These are phyloP conservation scores for Dendrothele bispora DNA, from an alignment of 768 basidiomycete genomes.

Conservation along the genomic window DNA sequence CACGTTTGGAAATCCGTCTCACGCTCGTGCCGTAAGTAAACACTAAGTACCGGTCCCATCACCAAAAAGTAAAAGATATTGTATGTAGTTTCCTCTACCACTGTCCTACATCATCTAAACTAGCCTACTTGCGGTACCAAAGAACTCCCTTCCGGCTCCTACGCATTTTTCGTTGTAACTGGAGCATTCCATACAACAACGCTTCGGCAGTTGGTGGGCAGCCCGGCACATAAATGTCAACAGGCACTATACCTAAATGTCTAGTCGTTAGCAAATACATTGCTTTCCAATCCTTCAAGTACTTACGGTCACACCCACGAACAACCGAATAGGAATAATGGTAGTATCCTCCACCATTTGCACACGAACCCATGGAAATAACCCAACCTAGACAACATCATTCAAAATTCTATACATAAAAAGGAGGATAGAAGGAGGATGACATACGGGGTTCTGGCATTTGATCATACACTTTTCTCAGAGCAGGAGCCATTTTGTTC, in stretches of 20 bases:
- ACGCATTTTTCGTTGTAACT: slow-evolving; percentile 95
- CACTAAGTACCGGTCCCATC: no score
- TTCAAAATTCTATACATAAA: slow-evolving; percentile 3
- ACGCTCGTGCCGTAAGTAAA: no score
- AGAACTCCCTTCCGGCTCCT: slow-evolving; percentile 81
- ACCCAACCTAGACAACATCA: slow-evolving; percentile 75
- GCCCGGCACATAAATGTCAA: slow-evolving; percentile 97
- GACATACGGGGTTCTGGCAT: slow-evolving; percentile 94
- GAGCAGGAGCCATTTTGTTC: slow-evolving; percentile 99
- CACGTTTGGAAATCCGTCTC: no score
- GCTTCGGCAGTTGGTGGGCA: slow-evolving; percentile 97
- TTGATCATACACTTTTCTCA: slow-evolving; percentile 96
- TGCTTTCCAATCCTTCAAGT: slow-evolving; percentile 3
- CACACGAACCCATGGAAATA: slow-evolving; percentile 99
- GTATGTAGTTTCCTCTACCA: background rate
- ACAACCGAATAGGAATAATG: slow-evolving; percentile 99
- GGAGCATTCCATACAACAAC: slow-evolving; percentile 93
- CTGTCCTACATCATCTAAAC: background rate
- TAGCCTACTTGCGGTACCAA: slow-evolving; percentile 69
- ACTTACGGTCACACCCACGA: slow-evolving; percentile 92
- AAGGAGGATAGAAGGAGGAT: background rate
- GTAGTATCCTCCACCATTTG: slow-evolving; percentile 96
- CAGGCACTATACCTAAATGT: slow-evolving; percentile 84
- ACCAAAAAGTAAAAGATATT: background rate
- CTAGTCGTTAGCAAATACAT: slow-evolving; percentile 11